Conservation (phyloP, 2,329 filamentous ascomycete species). For the Colletotrichum caudatum region DNA sequence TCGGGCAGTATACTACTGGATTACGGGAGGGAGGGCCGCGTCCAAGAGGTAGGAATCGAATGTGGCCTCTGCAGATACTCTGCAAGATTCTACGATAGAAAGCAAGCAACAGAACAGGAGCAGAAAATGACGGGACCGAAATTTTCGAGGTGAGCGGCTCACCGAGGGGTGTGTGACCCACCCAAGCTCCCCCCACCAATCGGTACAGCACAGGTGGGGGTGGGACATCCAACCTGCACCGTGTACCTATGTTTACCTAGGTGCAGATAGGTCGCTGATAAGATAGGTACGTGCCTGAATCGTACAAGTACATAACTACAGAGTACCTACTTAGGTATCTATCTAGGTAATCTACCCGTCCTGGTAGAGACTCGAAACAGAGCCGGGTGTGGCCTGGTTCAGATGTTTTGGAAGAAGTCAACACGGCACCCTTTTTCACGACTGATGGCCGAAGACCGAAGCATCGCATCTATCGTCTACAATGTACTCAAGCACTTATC, state of each 20-base stretch:
- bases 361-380: neutral
- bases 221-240: too few relatives aligned
- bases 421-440: neutral
- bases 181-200: slow-evolving; percentile 17
- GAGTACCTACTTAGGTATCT: too few relatives aligned
- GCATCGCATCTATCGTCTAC: too few relatives aligned
- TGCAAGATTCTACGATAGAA: neutral
- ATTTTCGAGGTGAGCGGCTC: slow-evolving; percentile 32
- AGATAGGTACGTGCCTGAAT: neutral
- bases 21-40: neutral
- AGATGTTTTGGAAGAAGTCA: slow-evolving; percentile 7
- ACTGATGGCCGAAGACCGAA: too few relatives aligned
- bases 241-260: neutral
- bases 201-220: neutral
- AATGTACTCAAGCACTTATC: too few relatives aligned
- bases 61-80: neutral
- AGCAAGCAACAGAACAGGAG: neutral
- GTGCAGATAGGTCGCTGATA: too few relatives aligned
- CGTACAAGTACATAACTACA: too few relatives aligned
- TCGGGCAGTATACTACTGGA: neutral
- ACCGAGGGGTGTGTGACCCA: slow-evolving; percentile 25
- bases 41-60: neutral
- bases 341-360: neutral
- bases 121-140: slow-evolving; percentile 23
- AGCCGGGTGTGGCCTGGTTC: neutral